These are phyloP conservation scores for Lentithecium fluviatile DNA, from an alignment of 495 filamentous ascomycete genomes.

Conservation along the genomic window DNA sequence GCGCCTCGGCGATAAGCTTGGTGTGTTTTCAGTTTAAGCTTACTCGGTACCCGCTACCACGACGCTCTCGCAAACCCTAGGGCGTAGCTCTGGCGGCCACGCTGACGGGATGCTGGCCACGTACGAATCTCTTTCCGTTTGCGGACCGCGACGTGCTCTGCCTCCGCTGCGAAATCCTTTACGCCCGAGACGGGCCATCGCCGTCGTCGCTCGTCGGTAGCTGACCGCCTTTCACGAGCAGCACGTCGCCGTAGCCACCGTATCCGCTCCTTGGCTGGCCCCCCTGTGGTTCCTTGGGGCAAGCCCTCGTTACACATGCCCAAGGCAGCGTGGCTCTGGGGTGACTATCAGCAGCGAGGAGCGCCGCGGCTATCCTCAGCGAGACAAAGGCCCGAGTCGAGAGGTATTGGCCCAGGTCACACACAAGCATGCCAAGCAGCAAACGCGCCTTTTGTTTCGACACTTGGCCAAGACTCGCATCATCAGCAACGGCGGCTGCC, in stretches of 20 bases:
- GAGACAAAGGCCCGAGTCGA: slow-evolving; percentile 29
- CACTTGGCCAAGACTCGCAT: slow-evolving; percentile 21
- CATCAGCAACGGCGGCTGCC: slow-evolving; percentile 9
- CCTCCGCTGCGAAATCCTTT: too few species aligned
- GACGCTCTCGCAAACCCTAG: neutral
- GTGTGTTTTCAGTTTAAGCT: slow-evolving; percentile 27
- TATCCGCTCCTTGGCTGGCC: too few species aligned
- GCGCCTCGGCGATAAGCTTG: slow-evolving; percentile 21
- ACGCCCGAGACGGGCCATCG: too few species aligned
- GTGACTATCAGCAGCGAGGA: too few species aligned
- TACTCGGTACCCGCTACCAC: slow-evolving; percentile 27
- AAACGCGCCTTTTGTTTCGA: slow-evolving; percentile 23
- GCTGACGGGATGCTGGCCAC: slow-evolving; percentile 8
- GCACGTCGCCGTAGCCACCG: too few species aligned
- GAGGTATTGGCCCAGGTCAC: slow-evolving; percentile 17
- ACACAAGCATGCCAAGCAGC: slow-evolving; percentile 19
- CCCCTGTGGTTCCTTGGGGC: neutral
- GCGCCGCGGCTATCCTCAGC: slow-evolving; percentile 28
- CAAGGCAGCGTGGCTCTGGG: slow-evolving; percentile 10
- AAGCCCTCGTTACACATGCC: neutral
- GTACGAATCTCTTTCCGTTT: neutral
- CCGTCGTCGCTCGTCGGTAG: too few species aligned
- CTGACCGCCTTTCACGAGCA: too few species aligned
- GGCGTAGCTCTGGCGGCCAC: slow-evolving; percentile 10
- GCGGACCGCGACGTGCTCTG: too few species aligned